Evolutionary conservation across 2,329 filamentous ascomycete species (phyloP), one percentile per base, ranked within the genome.

Genomic region (Fragosphaeria purpurea): DNA sequence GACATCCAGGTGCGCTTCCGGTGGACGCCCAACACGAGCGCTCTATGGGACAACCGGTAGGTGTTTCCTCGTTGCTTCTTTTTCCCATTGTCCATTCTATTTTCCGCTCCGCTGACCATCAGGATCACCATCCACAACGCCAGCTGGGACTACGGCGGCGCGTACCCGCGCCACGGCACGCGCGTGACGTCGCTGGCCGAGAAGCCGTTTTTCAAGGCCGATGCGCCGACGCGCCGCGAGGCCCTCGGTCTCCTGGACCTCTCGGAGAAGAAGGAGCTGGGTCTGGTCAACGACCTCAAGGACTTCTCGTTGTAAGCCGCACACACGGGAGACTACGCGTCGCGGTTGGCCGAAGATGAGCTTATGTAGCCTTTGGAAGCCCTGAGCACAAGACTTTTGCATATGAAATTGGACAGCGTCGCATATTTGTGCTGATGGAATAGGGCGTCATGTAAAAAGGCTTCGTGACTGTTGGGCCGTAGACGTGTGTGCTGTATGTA

Each of bases 51-150:
- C 59, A 87, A 87, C 58, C 71, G 80, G 70, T 77, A 41, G 59
- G 70, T 60, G 2, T 7, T 22, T 33, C 6, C 10, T 10, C n/a
- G n/a, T n/a, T n/a, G n/a, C n/a, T n/a, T n/a, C n/a, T n/a, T n/a
- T n/a, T 35, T 13, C 37, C n/a, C 40, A 5, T 22, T 41, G 13
- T 7, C 30, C 34, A 50, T 50, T 11, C 46, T 9, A 35, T 33
- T 9, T 5, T 6, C 7, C n/a, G n/a, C n/a, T 22, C 22, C 22
- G 22, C 22, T 22, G 22, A 22, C 22, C 22, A 22, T 11, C 37
- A 79, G 80, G 40, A 83, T 86, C 52, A 86, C 84, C 0, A 86
- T 86, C 39, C 83, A 88, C 57, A 86, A 85, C 55, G 83, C 83
- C 0, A 82, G 77, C 58, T 88, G 82, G 82, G 83, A 88, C 57